Conservation (phyloP, 495 filamentous ascomycete species). For the Trichoderma parareesei region DNA sequence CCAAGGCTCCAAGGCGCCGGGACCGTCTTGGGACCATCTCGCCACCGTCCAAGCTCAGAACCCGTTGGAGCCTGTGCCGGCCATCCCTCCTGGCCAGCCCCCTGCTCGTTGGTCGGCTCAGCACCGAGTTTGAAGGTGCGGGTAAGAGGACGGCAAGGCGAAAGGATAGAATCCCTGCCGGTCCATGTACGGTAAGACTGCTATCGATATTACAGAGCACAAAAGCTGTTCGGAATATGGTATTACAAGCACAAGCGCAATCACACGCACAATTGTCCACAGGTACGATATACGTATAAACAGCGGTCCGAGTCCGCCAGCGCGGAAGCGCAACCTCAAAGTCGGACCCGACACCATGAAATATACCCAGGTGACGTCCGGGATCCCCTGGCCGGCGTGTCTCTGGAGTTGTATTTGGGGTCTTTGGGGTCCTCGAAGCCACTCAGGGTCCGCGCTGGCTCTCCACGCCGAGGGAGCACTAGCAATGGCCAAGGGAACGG, state of each 20-base stretch:
- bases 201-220: too few species aligned
- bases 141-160: too few species aligned
- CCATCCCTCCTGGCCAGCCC: background rate
- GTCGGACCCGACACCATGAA: too few species aligned
- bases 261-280: background rate
- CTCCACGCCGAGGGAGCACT: conserved; percentile 4
- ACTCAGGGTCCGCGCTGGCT: conserved; percentile 4
- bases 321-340: background rate
- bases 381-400: conserved; percentile 5
- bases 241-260: too few species aligned
- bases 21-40: background rate
- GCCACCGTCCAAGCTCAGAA: background rate
- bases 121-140: too few species aligned
- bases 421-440: background rate
- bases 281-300: background rate
- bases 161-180: too few species aligned
- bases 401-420: too few species aligned
- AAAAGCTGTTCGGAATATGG: too few species aligned
- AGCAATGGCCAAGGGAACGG: background rate
- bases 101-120: background rate
- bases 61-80: background rate
- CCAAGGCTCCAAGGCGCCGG: background rate
- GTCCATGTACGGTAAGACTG: too few species aligned
- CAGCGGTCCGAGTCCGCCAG: background rate
- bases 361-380: background rate